Percentiles rank a stretch among this genome's conserved stretches.
phyloP scores from a whole-genome alignment of 495 filamentous ascomycete species.

The Aspergillus diversus region DNA sequence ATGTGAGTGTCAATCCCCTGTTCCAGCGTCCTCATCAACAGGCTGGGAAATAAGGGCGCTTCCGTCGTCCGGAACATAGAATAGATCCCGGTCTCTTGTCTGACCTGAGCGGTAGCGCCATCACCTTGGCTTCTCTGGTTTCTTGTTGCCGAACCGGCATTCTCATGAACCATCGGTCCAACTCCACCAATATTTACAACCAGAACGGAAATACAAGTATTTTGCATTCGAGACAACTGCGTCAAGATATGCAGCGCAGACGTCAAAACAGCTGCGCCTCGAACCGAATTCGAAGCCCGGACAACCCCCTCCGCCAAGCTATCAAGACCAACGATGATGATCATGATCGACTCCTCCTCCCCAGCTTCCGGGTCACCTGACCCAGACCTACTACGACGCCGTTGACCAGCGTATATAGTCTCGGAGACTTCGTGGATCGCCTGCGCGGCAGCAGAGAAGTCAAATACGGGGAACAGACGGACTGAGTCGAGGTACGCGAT shows the following conservation, averaged over 20 bases:
- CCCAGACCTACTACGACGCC: slow-evolving; percentile 7
- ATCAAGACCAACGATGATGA: slow-evolving; percentile 48
- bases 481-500: slow-evolving; percentile 42
- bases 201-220: slow-evolving; percentile 37
- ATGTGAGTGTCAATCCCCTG: slow-evolving; percentile 48
- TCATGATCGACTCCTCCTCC: slow-evolving; percentile 13
- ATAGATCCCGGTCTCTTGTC: slow-evolving; percentile 32
- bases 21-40: slow-evolving; percentile 46
- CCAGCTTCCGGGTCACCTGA: neutral
- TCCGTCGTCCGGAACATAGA: slow-evolving; percentile 37
- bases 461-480: slow-evolving; percentile 43
- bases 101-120: slow-evolving; percentile 1
- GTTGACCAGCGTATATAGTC: slow-evolving; percentile 25
- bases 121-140: neutral
- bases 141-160: neutral
- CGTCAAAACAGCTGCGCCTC: slow-evolving; percentile 42
- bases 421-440: slow-evolving; percentile 41
- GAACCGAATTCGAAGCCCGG: slow-evolving; percentile 44
- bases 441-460: slow-evolving; percentile 37
- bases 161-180: slow-evolving; percentile 23
- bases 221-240: slow-evolving; percentile 34
- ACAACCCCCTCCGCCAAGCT: slow-evolving; percentile 43
- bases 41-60: slow-evolving; percentile 34
- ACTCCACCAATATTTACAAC: slow-evolving; percentile 46
- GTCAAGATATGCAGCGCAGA: slow-evolving; percentile 40